Evolutionary conservation across 805 yeast species (phyloP), one percentile per base, ranked within the genome.

Genomic region (Nakazawaea populi): DNA sequence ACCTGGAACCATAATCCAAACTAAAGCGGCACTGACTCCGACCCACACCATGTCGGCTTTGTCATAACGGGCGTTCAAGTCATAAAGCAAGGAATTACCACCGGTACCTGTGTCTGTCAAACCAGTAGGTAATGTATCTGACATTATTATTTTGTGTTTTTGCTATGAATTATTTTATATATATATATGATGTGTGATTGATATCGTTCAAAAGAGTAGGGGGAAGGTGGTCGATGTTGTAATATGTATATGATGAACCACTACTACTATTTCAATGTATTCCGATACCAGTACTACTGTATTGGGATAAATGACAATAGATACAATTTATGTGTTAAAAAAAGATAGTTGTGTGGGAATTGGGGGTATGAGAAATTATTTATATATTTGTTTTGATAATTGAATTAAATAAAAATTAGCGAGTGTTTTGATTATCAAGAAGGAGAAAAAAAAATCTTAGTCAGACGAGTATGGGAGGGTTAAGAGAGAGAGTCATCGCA

Each of bases 1-100:
- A 55, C 99, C 99, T 37, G 98, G 97, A 59, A 90, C 79, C 97
- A 92, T 94, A 60, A 92, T 82, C 90, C 95, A 91, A 54, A 92
- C 98, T 52, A 94, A 75, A 27, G 80, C 83, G 7, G 82, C 83
- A n/a, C 89, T 76, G 5, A 80, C 76, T 65, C 84, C 89, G 51
- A 89, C 77, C 95, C 96, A 90, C 4, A 82, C 89, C 88, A 87
- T 85, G 65, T 89, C 88, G 46, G 85, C 95, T 42, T 72, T 71
- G 54, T 84, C 86, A 63, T 76, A 90, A 60, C 78, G 84, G 8
- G 72, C 70, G 65, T 89, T 89, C 60, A 90, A 73, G 67, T 91
- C 87, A 29, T 77, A 77, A 18, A 80, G 78, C 65, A 88, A 72
- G 36, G 89, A 80, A 70, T 89, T 82, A 60, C 96, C 96, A 56